Conservation (phyloP, 2,329 filamentous ascomycete genomes). For the Endothia cerciana region DNA sequence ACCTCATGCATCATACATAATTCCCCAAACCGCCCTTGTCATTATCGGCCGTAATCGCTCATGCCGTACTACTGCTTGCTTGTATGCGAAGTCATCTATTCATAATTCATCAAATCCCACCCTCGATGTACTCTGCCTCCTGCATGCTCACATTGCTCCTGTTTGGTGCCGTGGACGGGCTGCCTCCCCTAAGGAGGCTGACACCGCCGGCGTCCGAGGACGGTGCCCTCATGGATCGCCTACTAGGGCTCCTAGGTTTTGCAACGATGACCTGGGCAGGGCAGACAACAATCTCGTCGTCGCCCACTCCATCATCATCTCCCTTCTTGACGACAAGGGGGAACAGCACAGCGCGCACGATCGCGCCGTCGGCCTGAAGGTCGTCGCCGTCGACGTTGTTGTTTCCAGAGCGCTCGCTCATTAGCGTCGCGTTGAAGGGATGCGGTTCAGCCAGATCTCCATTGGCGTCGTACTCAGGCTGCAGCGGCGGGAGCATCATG, state of each 20-base stretch:
- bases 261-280: constrained; percentile 92
- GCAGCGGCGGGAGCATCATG: constrained; percentile 95
- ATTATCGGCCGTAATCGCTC: constrained; percentile 9
- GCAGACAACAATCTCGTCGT: constrained; percentile 94
- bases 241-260: constrained; percentile 43
- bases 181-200: constrained; percentile 36
- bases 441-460: constrained; percentile 89
- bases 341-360: constrained; percentile 92
- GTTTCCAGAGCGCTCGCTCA: constrained; percentile 87
- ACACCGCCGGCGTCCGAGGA: constrained; percentile 57
- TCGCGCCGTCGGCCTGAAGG: constrained; percentile 73
- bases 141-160: constrained; percentile 44
- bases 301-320: constrained; percentile 82
- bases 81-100: background rate
- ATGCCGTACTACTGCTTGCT: constrained; percentile 2
- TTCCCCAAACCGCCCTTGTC: constrained; percentile 5
- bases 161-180: constrained; percentile 39
- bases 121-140: constrained; percentile 40
- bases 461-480: constrained; percentile 92
- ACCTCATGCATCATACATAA: constrained; percentile 20
- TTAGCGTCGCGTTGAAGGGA: constrained; percentile 87
- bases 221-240: constrained; percentile 45
- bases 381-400: constrained; percentile 68
- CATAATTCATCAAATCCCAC: constrained; percentile 35
- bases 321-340: constrained; percentile 96